Percentiles rank a stretch among this genome's conserved stretches.
Conservation (phyloP, 2,329 filamentous ascomycete genomes). For the Fusarium succisae region DNA sequence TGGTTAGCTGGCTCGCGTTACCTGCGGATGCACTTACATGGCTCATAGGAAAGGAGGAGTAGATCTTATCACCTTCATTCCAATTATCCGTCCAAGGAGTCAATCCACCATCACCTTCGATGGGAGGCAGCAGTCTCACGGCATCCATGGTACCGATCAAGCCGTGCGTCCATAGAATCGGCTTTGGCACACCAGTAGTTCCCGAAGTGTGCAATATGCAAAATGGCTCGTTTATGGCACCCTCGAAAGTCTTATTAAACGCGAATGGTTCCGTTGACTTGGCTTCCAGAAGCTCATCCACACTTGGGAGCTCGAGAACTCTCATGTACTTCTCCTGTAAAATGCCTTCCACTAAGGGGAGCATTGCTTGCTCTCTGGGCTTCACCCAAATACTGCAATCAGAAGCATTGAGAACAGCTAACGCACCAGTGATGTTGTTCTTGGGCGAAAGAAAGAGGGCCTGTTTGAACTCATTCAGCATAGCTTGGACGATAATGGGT, state of each 20-base stretch:
- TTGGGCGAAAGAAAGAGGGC: conserved; percentile 47
- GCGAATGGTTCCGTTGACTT: conserved; percentile 1
- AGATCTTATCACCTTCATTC: conserved; percentile 41
- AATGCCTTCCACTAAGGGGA: conserved; percentile 36
- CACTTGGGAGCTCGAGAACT: conserved; percentile 41
- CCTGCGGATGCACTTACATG: background rate
- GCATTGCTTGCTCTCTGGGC: conserved; percentile 23
- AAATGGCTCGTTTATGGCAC: conserved; percentile 47
- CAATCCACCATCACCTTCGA: conserved; percentile 39
- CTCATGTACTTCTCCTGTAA: conserved; percentile 40
- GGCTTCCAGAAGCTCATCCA: conserved; percentile 43
- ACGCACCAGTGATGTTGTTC: conserved; percentile 46
- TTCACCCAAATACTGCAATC: conserved; percentile 47
- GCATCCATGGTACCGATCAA: conserved; percentile 50
- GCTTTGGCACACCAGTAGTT: conserved; percentile 54
- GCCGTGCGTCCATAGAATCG: conserved; percentile 49
- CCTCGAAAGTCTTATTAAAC: conserved; percentile 47
- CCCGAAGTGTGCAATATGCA: conserved; percentile 55
- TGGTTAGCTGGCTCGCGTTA: background rate
- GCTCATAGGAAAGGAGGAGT: conserved; percentile 40
- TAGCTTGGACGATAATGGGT: background rate
- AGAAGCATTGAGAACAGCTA: conserved; percentile 46
- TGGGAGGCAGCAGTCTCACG: conserved; percentile 46
- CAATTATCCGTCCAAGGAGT: conserved; percentile 42
- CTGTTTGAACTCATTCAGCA: conserved; percentile 20